Percentiles rank a stretch among this genome's conserved stretches.
These are phyloP conservation scores for Picea abies DNA, from an alignment of 83 land plant genomes.

Conservation along the genomic window DNA sequence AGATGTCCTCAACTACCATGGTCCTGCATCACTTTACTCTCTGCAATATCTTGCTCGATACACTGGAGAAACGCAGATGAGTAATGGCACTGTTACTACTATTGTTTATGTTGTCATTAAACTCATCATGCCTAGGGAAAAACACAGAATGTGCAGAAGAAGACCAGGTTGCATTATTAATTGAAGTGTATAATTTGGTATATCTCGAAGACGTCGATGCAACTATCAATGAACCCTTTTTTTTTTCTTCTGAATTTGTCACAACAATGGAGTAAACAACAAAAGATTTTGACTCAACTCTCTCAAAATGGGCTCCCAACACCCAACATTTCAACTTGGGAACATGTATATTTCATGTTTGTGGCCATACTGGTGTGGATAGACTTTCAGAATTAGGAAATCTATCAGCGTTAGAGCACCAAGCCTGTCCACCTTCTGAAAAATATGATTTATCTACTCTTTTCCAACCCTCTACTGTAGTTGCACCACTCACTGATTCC, in stretches of 20 bases:
- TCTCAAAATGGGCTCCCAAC: constrained; percentile 97
- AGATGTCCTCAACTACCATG: too few relatives aligned
- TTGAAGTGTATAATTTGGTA: constrained; percentile 82
- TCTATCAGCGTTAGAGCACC: constrained; percentile 18
- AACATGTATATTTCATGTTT: constrained; percentile 29
- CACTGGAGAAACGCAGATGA: too few relatives aligned
- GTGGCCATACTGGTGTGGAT: constrained; percentile 23
- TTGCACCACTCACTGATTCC: too few relatives aligned
- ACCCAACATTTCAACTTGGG: constrained; percentile 81
- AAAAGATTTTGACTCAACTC: constrained; percentile 84
- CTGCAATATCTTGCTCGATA: too few relatives aligned
- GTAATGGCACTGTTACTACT: too few relatives aligned
- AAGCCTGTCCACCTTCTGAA: constrained; percentile 19
- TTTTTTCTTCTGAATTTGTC: constrained; percentile 67
- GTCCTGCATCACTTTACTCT: too few relatives aligned
- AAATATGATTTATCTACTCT: constrained; percentile 11
- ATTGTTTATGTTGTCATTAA: too few relatives aligned
- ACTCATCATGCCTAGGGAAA: too few relatives aligned
- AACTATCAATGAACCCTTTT: constrained; percentile 89
- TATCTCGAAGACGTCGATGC: constrained; percentile 88
- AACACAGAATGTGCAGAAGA: too few relatives aligned
- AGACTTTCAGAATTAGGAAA: constrained; percentile 17
- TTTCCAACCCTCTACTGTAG: constrained; percentile 6
- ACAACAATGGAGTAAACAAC: constrained; percentile 95
- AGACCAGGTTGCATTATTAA: constrained; percentile 15